These are phyloP conservation scores for Nakazawaea ambrosiae DNA, from an alignment of 805 yeast species.

Conservation along the genomic window DNA sequence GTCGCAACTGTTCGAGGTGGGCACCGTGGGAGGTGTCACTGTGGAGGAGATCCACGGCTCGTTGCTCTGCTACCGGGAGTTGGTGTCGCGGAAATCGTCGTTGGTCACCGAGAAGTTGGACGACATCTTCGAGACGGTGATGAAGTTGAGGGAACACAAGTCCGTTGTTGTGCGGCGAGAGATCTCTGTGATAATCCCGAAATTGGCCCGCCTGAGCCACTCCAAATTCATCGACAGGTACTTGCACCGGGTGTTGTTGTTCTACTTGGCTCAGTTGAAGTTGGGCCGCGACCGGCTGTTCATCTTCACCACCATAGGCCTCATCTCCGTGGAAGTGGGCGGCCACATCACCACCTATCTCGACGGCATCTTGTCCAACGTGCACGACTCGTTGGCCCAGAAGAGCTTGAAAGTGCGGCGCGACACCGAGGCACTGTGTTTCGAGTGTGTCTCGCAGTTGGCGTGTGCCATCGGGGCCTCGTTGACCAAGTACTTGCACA, in stretches of 20 bases:
- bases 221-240: constrained; percentile 71
- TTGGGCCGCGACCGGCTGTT: constrained; percentile 70
- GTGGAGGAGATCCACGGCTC: constrained; percentile 84
- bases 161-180: constrained; percentile 72
- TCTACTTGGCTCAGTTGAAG: constrained; percentile 72
- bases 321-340: constrained; percentile 72
- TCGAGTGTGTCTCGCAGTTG: constrained; percentile 80
- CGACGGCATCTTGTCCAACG: constrained; percentile 78
- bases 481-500: constrained; percentile 77
- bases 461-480: constrained; percentile 92
- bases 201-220: constrained; percentile 73
- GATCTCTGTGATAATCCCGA: constrained; percentile 77
- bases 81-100: constrained; percentile 64
- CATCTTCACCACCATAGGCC: constrained; percentile 76
- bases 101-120: constrained; percentile 67
- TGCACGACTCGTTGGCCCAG: constrained; percentile 69
- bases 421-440: constrained; percentile 78
- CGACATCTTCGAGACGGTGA: constrained; percentile 67
- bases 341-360: constrained; percentile 82
- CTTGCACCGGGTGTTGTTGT: constrained; percentile 70
- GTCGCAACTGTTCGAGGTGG: constrained; percentile 19
- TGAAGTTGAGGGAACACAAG: constrained; percentile 71
- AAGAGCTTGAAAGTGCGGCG: constrained; percentile 55
- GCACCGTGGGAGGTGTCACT: constrained; percentile 16
- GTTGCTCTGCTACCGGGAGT: constrained; percentile 69